A percentile compares a stretch with the other conserved stretches of the same genome.
Evolutionary conservation across 1,139 yeast genomes (phyloP).

Genomic region (Geotrichum fermentans): DNA sequence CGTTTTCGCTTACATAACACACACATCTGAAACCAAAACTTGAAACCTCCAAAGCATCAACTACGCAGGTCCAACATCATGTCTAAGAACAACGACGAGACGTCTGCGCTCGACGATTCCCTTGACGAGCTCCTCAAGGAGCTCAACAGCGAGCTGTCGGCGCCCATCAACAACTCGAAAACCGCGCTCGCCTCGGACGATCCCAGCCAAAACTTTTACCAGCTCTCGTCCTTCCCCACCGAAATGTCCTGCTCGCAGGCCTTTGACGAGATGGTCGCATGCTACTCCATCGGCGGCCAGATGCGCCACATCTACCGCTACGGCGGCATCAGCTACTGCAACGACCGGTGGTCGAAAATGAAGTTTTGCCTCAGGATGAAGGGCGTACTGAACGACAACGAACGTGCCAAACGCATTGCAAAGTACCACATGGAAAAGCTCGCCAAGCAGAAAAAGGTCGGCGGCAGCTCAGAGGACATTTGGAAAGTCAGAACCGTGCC

Average conservation of each 20-base stretch:
- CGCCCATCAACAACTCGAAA: slow-evolving; percentile 5
- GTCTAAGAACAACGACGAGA: slow-evolving; percentile 3
- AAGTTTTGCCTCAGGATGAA: slow-evolving; percentile 72
- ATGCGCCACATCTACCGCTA: slow-evolving; percentile 73
- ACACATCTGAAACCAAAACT: too few species aligned
- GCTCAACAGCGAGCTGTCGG: slow-evolving; percentile 24
- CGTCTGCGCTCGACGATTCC: slow-evolving; percentile 19
- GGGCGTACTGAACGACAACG: slow-evolving; percentile 46
- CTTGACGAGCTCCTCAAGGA: slow-evolving; percentile 24
- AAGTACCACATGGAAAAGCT: slow-evolving; percentile 63
- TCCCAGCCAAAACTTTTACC: slow-evolving; percentile 13
- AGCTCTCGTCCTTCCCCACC: slow-evolving; percentile 34
- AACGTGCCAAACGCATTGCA: slow-evolving; percentile 51
- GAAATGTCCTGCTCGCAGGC: slow-evolving; percentile 70
- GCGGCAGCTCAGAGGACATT: slow-evolving; percentile 68
- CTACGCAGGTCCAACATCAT: too few species aligned
- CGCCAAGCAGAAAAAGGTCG: slow-evolving; percentile 51
- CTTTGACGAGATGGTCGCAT: slow-evolving; percentile 76
- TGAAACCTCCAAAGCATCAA: not conserved
- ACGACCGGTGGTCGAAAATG: slow-evolving; percentile 63
- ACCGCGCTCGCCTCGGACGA: not conserved
- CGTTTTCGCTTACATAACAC: too few species aligned
- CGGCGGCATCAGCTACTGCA: slow-evolving; percentile 71
- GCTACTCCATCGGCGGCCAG: slow-evolving; percentile 90
- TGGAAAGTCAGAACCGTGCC: slow-evolving; percentile 58